These are phyloP conservation scores for Bothia castanella DNA, from an alignment of 1,284 basidiomycete genomes.

Conservation along the genomic window DNA sequence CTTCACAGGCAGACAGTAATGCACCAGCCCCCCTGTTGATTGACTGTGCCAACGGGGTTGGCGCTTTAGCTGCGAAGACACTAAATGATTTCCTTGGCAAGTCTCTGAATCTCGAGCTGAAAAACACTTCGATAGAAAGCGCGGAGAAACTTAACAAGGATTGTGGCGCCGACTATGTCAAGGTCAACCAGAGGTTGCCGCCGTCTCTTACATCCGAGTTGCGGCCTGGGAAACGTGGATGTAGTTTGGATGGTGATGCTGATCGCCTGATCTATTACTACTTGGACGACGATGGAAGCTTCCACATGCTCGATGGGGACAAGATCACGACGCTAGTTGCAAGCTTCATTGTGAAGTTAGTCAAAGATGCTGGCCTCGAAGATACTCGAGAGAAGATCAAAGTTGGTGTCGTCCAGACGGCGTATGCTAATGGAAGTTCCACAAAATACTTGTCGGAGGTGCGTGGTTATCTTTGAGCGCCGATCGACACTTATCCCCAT, in stretches of 20 bases:
- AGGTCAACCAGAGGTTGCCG: slow-evolving; percentile 85
- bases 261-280: slow-evolving; percentile 98
- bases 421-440: slow-evolving; percentile 97
- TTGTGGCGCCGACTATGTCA: slow-evolving; percentile 97
- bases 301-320: slow-evolving; percentile 96
- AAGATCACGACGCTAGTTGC: slow-evolving; percentile 96
- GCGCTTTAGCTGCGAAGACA: slow-evolving; percentile 65
- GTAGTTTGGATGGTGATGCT: slow-evolving; percentile 96
- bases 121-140: slow-evolving; percentile 66
- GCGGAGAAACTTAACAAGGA: slow-evolving; percentile 78
- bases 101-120: slow-evolving; percentile 53
- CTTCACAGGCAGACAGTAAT: slow-evolving; percentile 55
- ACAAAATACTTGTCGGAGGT: slow-evolving; percentile 89
- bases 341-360: slow-evolving; percentile 88
- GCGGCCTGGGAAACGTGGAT: slow-evolving; percentile 73
- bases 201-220: slow-evolving; percentile 62
- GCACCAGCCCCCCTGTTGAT: slow-evolving; percentile 66
- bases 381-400: slow-evolving; percentile 48
- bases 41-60: slow-evolving; percentile 98
- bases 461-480: not conserved
- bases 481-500: not conserved
- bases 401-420: slow-evolving; percentile 96
- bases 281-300: slow-evolving; percentile 69
- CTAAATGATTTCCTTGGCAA: slow-evolving; percentile 57
- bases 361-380: slow-evolving; percentile 78